Evolutionary conservation across 129 eudicot genomes (phyloP), one percentile per base, ranked within the genome.

Genomic region (Arctium minus): DNA sequence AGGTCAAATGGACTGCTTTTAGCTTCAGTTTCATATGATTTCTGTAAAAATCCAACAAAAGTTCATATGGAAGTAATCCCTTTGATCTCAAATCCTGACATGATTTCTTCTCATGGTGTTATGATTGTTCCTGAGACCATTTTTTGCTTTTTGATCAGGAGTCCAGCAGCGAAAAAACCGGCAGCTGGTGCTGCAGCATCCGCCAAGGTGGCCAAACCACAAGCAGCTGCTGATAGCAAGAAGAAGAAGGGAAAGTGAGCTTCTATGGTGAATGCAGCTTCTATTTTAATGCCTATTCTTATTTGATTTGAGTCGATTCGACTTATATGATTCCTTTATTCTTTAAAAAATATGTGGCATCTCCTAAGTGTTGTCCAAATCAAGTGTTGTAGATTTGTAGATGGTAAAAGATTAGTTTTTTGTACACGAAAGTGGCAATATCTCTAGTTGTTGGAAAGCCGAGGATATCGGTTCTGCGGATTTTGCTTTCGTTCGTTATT

Each of bases 141-240:
- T 67, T 73, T 78, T 62, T 15, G 8, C 10, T 29, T 65, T 70
- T 44, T 31, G 7, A 40, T 60, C 74, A 84, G 87, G 87, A 62
- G 40, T 71, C 3, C 82, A 56, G 46, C 40, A 70, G 68, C 42
- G 10, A 83, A 83, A 33, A 83, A 71, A 78, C 9, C 42, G 13
- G 79, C 79, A 72, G 83, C 87, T 5, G 64, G 9, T 30, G 46
- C 86, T 9, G 77, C 33, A 9, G 72, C 82, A 72, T 50, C 87
- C 9, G 30, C 83, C 1, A 78, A 72, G 83, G 15, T n/a, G n/a
- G 81, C 76, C 37, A 75, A 67, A 31, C 37, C 5, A 36, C 17
- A 40, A 31, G 42, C 80, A 6, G 29, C 75, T 32, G 11, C 37
- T 22, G 84, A 27, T 56, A 15, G 15, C 39, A 79, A 69, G 78